Evolutionary conservation across 768 basidiomycete genomes (phyloP), one percentile per base, ranked within the genome.

Genomic region (Naematelia aurantialba): DNA sequence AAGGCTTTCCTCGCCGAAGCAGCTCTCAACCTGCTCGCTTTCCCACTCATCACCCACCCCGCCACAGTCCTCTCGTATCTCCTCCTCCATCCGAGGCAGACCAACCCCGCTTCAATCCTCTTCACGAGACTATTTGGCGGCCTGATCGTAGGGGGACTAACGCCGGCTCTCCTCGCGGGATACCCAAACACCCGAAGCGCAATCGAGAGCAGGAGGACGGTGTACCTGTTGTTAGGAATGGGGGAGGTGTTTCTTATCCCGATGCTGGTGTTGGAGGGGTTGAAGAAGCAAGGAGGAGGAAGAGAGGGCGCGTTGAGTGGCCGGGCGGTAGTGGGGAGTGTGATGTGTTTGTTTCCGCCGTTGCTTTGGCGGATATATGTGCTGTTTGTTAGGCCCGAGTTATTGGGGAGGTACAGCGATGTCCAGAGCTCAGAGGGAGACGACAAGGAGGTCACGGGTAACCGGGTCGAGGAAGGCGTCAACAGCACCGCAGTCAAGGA

Each of bases 11-110:
- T 71, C 29, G 49, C 66, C 59, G 66, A 69, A 45, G 56, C 66
- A 4, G n/a, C 69, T 24, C 45, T 63, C 51, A 71, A 70, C 52
- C 31, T 71, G 27, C 14, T 51, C 19, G 62, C 65, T 2, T 22
- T 73, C 52, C 72, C 69, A 17, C 58, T 73, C 11, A 52, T 73
- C 50, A 71, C 69, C 39, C 52, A 70, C 30, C 50, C 69, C 0
- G 45, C 45, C 2, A 27, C 52, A 29, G 59, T 60, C 22, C 69
- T 66, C 10, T 63, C 67, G 30, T n/a, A 60, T 22, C 27, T 70
- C 22, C 64, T 70, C 3, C 29, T 27, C 14, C 34, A 63, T 31
- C 66, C 69, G 21, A 2, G 27, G 2, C 55, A 70, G 3, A 67
- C 66, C 56, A 70, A 65, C 57, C 51, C 63, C 2, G 50, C 63